These are phyloP conservation scores for Hypoxylon lienhwacheense DNA, from an alignment of 495 filamentous ascomycete genomes.

Conservation along the genomic window DNA sequence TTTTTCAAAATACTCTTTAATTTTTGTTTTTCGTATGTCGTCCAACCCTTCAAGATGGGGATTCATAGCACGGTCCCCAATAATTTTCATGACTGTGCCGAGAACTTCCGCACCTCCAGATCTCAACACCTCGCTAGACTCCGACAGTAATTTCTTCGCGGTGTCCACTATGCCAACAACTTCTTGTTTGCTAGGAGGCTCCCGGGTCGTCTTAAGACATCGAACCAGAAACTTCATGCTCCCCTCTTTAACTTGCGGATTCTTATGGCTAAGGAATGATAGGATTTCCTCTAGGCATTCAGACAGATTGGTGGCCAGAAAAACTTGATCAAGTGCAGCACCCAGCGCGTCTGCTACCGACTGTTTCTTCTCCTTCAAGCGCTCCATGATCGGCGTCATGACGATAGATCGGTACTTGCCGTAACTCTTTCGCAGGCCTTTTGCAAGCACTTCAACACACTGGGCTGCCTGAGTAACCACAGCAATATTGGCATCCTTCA, in stretches of 20 bases:
- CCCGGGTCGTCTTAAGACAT: slow-evolving; percentile 79
- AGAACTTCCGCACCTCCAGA: slow-evolving; percentile 88
- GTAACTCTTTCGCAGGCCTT: slow-evolving; percentile 78
- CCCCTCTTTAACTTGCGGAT: slow-evolving; percentile 94
- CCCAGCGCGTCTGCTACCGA: slow-evolving; percentile 84
- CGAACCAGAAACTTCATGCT: slow-evolving; percentile 88
- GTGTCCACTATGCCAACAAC: slow-evolving; percentile 82
- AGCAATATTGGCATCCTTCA: slow-evolving; percentile 98
- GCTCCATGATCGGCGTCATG: slow-evolving; percentile 86
- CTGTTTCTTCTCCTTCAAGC: slow-evolving; percentile 95
- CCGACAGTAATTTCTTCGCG: slow-evolving; percentile 83
- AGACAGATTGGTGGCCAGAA: slow-evolving; percentile 71
- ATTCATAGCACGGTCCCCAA: slow-evolving; percentile 95
- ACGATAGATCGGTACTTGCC: slow-evolving; percentile 76
- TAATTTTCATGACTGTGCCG: slow-evolving; percentile 97
- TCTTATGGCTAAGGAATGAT: slow-evolving; percentile 87
- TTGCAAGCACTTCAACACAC: slow-evolving; percentile 89
- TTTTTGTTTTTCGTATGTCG: slow-evolving; percentile 92
- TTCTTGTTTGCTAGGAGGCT: slow-evolving; percentile 80
- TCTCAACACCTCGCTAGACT: slow-evolving; percentile 80
- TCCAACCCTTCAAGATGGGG: slow-evolving; percentile 93
- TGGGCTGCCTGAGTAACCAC: slow-evolving; percentile 93
- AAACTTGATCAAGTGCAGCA: slow-evolving; percentile 84
- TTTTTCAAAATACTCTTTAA: slow-evolving; percentile 90
- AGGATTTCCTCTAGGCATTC: slow-evolving; percentile 89